These are phyloP conservation scores for Exobasidium cylindrosporum DNA, from an alignment of 1,284 basidiomycete genomes.

Conservation along the genomic window DNA sequence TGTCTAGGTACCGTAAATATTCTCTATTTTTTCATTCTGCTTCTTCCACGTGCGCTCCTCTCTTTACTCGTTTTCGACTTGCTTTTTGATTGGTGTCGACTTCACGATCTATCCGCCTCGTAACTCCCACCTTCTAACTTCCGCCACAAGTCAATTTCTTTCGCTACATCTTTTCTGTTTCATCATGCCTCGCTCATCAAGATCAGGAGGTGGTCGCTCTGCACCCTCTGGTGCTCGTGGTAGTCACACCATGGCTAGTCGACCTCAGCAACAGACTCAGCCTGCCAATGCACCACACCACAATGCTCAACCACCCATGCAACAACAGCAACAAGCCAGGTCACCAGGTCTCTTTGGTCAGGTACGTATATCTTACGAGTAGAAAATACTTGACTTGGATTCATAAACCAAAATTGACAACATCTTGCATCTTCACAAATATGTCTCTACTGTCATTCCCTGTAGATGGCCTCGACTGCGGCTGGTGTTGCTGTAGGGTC, in stretches of 20 bases:
- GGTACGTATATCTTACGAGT: background rate
- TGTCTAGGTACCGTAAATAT: no score
- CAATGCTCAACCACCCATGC: constrained; percentile 20
- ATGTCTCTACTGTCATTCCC: no score
- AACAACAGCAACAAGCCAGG: constrained; percentile 24
- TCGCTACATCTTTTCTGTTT: no score
- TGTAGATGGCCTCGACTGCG: constrained; percentile 76
- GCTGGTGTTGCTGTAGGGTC: constrained; percentile 81
- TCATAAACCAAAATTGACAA: no score
- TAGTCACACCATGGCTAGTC: constrained; percentile 50
- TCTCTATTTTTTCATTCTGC: no score
- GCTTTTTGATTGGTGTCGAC: no score
- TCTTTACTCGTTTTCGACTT: no score
- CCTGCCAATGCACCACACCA: constrained; percentile 22
- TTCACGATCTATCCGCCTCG: no score
- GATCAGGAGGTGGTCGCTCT: constrained; percentile 35
- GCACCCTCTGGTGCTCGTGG: constrained; percentile 47
- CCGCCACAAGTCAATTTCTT: no score
- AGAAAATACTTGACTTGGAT: constrained; percentile 4
- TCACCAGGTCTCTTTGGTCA: constrained; percentile 50
- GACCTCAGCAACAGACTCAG: constrained; percentile 15
- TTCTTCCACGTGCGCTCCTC: no score
- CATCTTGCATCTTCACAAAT: no score
- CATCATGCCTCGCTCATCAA: constrained; percentile 51
- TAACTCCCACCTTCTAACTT: no score